Base-by-base conservation (phyloP, 768 basidiomycete genomes). In the Pseudohyphozyma bogoriensis region DNA sequence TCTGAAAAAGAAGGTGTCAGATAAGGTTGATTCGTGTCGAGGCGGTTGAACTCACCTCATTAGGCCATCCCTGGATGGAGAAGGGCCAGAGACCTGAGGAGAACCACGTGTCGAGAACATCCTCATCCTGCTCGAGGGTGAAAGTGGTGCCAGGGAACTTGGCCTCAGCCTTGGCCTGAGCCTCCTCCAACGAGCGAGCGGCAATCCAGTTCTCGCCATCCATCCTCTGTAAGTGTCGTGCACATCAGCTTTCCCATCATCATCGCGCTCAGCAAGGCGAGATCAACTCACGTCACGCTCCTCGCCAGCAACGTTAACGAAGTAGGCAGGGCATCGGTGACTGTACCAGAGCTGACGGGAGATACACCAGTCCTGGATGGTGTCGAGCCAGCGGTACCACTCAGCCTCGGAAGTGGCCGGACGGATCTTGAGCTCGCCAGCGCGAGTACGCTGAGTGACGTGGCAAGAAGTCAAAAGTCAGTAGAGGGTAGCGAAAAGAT, bases 311-410 rank as follows among this genome's bases (percentile, higher is more conserved):
- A 96, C 81, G 47, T 81, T 80, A 50, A 95, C 85, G 62, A 90
- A 86, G 76, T 95, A 97, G 0, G 91, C 95, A 3, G 95, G 95
- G 72, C 84, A 86, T 58, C 95, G 83, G 72, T 97, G 93, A 32
- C 95, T 93, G 93, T 93, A 97, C 95, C 95, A 99, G 22, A 97
- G 80, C 72, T 99, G 95, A 56, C 95, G 86, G 3, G 95, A 97
- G 70, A 97, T 85, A 76, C 95, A 99, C 95, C 95, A 99, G 72
- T 97, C 95, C 74, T 96, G 90, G 61, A 95, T 89, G 66, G 81
- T 82, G 65, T 91, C 89, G 39, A 97, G 77, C 93, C 95, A 97
- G 59, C 89, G 81, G 73, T 87, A 91, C 92, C 91, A 97, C 42
- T 99, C 93, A 46, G 80, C 82, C 70, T 95, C 93, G 12, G 87